Evolutionary conservation across 805 yeast species (phyloP), one percentile per base, ranked within the genome.

Genomic region (Candida verbasci): DNA sequence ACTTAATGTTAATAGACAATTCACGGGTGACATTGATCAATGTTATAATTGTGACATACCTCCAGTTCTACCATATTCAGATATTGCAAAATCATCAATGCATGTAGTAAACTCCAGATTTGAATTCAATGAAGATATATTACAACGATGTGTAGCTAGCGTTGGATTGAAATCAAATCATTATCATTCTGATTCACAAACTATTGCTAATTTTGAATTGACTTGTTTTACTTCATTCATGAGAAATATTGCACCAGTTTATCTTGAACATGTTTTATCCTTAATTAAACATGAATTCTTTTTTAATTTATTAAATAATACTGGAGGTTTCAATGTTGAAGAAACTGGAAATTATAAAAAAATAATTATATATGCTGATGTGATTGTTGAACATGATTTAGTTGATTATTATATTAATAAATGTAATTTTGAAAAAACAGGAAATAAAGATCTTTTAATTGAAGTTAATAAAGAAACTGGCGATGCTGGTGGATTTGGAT

Each of bases 141-240:
- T 52, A 18, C 37, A 47, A 23, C 42, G 68, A 23, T 52, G 53
- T 2, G 32, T 65, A 11, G 58, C 55, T 2, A 55, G 63, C 1
- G 38, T 46, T 26, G 69, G 55, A 2, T 41, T 45, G 22, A 47
- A 50, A 40, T 31, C 45, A 18, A 33, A 34, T 28, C 31, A 31
- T 6, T 34, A 27, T 3, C 24, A 28, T 10, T 7, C 29, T 2
- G 17, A 29, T 12, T 28, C 25, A 14, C 15, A 21, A 11, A 37
- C 32, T n/a, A n/a, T n/a, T 8, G 47, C 43, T 10, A 49, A 50
- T n/a, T 52, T 56, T 29, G 80, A 74, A 44, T 36, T 78, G 9
- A 76, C 83, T 0, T 72, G 71, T 6, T 70, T 72, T 41, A 69
- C 80, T 0, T 74, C 83, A 0, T 75, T 71, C 39, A 58, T 65